Evolutionary conservation across 2,329 filamentous ascomycete genomes (phyloP), one percentile per base, ranked within the genome.

Genomic region (Alternaria angustiovoidea): DNA sequence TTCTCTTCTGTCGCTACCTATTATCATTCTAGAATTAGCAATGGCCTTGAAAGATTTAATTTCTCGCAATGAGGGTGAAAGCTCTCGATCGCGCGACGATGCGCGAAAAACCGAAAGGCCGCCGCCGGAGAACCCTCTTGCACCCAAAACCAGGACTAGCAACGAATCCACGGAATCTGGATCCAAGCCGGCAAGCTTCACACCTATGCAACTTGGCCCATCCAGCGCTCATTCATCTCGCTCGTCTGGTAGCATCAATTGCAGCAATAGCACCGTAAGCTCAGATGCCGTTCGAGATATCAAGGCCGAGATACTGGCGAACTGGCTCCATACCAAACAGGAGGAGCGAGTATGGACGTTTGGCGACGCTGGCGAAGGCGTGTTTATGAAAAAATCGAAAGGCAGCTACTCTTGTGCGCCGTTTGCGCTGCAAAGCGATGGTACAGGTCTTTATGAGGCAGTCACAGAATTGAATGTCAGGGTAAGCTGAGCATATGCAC

Each of bases 321-420:
- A 85, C 66, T 89, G 85, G 82, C 81, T 90, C 2, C 86, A 88
- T 71, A 84, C 87, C 59, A 85, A 87, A 68, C 87, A 89, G 63
- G 80, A 87, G 63, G 85, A 88, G 70, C 80, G 77, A 56, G 73
- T 84, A 32, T 87, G 85, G 85, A 82, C 80, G 3, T 76, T 75
- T 24, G 81, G 81, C 53, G 76, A 73, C 22, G 69, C 78, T 11
- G 83, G 84, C 12, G 85, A 88, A 73, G 86, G 86, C 64, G 83
- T 86, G 2, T 78, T 87, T 2, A 71, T 88, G 54, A 87, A 87
- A 75, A 84, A 82, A 67, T 69, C 76, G 0, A 80, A 82, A 58
- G 81, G 81, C n/a, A 73, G 79, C 26, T 88, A 85, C 66, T 81
- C 82, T 2, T 86, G 80, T 68, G 84, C 82, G 62, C 84, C 84